Conservation (phyloP, 2,329 filamentous ascomycete species). For the Ophiosphaerella korrae region DNA sequence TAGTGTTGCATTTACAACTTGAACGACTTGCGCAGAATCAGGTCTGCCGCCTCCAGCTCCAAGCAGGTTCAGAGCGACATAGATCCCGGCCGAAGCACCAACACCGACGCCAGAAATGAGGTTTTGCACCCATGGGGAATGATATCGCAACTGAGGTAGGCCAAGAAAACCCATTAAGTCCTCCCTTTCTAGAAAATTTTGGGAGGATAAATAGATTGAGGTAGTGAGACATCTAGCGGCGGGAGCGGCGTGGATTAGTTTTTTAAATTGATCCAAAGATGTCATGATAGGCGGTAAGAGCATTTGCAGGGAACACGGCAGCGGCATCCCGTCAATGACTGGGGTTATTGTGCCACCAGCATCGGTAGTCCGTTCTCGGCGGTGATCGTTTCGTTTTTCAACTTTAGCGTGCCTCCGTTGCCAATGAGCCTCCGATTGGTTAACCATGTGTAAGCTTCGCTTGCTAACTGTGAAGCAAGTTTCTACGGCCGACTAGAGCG, state of each 20-base stretch:
- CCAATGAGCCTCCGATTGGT: not conserved
- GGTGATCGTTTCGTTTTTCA: not conserved
- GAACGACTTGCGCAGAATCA: conserved; percentile 38
- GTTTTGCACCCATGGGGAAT: conserved; percentile 38
- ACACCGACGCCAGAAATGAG: conserved; percentile 37
- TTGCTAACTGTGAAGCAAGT: not conserved
- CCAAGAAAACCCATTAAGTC: conserved; percentile 28
- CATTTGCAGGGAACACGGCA: not conserved
- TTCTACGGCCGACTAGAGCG: no score
- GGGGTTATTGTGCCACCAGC: conserved; percentile 5
- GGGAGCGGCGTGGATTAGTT: not conserved
- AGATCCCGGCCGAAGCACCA: conserved; percentile 37
- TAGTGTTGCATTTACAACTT: conserved; percentile 39
- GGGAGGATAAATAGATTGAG: not conserved
- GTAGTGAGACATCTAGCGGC: not conserved
- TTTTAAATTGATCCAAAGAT: not conserved
- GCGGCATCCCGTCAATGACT: conserved; percentile 1
- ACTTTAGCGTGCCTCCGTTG: not conserved
- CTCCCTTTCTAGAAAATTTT: not conserved
- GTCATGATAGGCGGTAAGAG: not conserved
- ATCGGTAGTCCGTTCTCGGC: conserved; percentile 1
- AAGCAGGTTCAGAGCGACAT: conserved; percentile 37
- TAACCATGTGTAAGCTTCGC: not conserved
- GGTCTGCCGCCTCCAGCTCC: conserved; percentile 36
- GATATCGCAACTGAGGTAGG: conserved; percentile 35